Percentiles rank a stretch among this genome's conserved stretches.
phyloP scores from a whole-genome alignment of 345 rosid genomes.

The Eucalyptus lansdowneana region DNA sequence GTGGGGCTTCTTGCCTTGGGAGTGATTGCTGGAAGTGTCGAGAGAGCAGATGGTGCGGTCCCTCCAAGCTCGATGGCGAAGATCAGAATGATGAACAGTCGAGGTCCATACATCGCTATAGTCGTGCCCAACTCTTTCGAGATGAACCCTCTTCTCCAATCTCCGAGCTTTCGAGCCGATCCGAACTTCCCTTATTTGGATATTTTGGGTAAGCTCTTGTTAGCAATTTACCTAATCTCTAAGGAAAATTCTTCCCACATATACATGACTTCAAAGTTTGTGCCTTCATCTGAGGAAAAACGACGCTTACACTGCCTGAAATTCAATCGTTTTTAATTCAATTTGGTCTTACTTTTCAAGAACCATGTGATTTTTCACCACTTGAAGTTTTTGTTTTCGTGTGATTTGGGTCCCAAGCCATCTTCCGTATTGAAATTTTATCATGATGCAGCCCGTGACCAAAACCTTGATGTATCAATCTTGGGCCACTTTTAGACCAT shows the following conservation, averaged over 20 bases:
- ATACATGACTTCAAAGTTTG: not conserved
- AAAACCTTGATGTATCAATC: not conserved
- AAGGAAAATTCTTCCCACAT: not conserved
- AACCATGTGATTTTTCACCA: not conserved
- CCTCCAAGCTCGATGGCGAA: constrained; percentile 1
- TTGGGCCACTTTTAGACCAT: accelerated
- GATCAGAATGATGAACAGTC: constrained; percentile 14
- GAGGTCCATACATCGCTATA: constrained; percentile 52
- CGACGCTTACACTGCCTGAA: not conserved
- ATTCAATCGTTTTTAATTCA: not conserved
- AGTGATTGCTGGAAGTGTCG: not conserved
- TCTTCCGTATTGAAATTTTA: not conserved
- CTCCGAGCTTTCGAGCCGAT: constrained; percentile 29
- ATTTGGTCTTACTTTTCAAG: not conserved
- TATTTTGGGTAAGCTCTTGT: constrained; percentile 23
- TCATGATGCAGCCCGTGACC: not conserved
- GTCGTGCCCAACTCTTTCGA: constrained; percentile 62
- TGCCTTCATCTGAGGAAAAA: not conserved
- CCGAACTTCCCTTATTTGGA: constrained; percentile 30
- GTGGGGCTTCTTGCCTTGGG: not conserved
- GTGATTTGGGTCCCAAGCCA: not conserved
- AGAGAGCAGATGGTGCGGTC: constrained; percentile 12
- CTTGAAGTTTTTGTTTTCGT: not conserved
- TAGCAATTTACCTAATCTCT: not conserved
- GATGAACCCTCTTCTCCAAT: constrained; percentile 63